Base-by-base conservation (phyloP, 768 basidiomycete genomes). In the Boletellus ananas region DNA sequence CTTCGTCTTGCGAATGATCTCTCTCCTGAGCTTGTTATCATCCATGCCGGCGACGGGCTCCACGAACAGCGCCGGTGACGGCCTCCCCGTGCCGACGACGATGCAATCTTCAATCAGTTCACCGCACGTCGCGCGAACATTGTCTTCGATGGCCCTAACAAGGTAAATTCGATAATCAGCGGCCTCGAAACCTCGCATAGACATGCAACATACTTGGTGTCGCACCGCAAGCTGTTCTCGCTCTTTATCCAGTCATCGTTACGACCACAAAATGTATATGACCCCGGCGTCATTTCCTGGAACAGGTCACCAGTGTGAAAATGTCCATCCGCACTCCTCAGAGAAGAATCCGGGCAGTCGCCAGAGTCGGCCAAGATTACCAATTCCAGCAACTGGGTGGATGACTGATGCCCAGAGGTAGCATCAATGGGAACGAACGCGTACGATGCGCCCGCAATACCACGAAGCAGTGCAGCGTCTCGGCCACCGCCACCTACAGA, bases 161-260 rank as follows among this genome's bases (percentile, higher is more conserved):
- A 42, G 47, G 34, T 11, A 29, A 0, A 13, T 45, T 23, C 25
- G 52, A 54, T 58, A 58, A 43, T 50, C 36, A 47, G 44, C 34
- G 25, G 18, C 40, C 29, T 33, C 37, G 16, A 20, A 41, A 1
- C 20, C 14, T 6, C 13, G 23, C 18, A 25, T 31, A 43, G 25
- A 34, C 7, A 12, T 9, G 37, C 8, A 27, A 72, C 74, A 29
- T 68, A 78, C 76, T 80, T 83, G 43, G 88, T 88, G 60, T 90
- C 87, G 59, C 87, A 89, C 45, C 87, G 79, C 54, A 89, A 70
- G 60, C 86, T 83, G 62, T 80, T 86, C 61, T 87, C 84, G 34
- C 82, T 83, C 71, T 90, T 90, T 65, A 90, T 90, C 88, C 87
- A 89, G 66, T 90, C 87, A 58, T 90, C 87, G 52, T 87, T 80